Conservation (phyloP, 176 grass and related monocot genomes). For the Zoysia japonica region DNA sequence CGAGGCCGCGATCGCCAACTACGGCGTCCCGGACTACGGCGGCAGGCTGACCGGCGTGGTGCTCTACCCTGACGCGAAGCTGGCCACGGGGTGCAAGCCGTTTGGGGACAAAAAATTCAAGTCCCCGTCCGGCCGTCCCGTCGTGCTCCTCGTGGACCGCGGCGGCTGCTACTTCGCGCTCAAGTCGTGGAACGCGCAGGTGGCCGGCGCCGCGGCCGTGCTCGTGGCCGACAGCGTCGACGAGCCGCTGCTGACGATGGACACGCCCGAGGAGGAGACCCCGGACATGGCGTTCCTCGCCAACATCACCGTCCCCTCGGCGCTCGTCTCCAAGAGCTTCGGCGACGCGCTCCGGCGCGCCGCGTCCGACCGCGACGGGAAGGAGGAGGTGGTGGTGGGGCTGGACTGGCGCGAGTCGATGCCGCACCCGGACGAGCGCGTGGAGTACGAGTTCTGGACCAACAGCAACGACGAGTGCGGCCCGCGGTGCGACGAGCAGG, state of each 20-base stretch:
- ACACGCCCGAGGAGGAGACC: conserved; percentile 61
- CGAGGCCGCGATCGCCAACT: conserved; percentile 85
- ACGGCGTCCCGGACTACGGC: conserved; percentile 87
- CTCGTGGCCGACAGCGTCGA: conserved; percentile 68
- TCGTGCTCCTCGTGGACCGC: conserved; percentile 90
- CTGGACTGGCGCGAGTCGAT: conserved; percentile 92
- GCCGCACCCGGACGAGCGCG: conserved; percentile 85
- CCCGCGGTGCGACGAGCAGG: conserved; percentile 71
- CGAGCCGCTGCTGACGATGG: conserved; percentile 91
- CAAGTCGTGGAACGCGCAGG: conserved; percentile 92
- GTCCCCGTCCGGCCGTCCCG: conserved; percentile 57
- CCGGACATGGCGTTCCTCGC: conserved; percentile 54
- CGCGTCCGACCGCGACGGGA: background rate
- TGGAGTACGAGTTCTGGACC: conserved; percentile 97
- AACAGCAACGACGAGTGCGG: conserved; percentile 99
- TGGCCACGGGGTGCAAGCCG: conserved; percentile 46
- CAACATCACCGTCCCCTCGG: conserved; percentile 84
- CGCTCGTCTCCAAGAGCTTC: conserved; percentile 52
- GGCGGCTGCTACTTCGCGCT: conserved; percentile 93
- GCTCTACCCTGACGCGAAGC: conserved; percentile 57
- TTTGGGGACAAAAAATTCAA: conserved; percentile 43
- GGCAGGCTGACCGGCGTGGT: conserved; percentile 70
- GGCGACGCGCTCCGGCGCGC: conserved; percentile 58
- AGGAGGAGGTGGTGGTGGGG: conserved; percentile 62
- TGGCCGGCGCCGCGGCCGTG: conserved; percentile 78